Evolutionary conservation across 805 yeast genomes (phyloP).

Genomic region (Candida morakotiae): DNA sequence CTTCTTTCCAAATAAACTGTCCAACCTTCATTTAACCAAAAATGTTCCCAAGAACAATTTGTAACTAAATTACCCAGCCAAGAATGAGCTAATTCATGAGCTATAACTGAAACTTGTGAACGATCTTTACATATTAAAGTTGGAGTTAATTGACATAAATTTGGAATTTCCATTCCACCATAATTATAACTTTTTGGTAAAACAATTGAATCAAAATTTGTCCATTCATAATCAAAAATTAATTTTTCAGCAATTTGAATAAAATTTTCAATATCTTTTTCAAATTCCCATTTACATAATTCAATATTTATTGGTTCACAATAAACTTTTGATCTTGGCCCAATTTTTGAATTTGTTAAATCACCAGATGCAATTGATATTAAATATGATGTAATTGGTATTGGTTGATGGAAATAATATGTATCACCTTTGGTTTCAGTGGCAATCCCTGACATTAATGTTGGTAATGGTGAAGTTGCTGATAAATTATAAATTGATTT

Average conservation of each 20-base stretch:
- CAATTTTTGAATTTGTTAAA: slow-evolving; percentile 60
- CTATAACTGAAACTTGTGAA: slow-evolving; percentile 83
- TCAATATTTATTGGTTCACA: slow-evolving; percentile 68
- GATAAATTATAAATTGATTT: slow-evolving; percentile 61
- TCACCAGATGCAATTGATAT: slow-evolving; percentile 86
- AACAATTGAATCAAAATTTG: slow-evolving; percentile 72
- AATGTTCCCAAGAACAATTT: slow-evolving; percentile 88
- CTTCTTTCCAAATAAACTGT: slow-evolving; percentile 88
- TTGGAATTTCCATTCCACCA: slow-evolving; percentile 96
- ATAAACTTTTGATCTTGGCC: slow-evolving; percentile 83
- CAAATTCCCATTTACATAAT: slow-evolving; percentile 75
- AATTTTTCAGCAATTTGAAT: slow-evolving; percentile 72
- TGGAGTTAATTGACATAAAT: slow-evolving; percentile 87
- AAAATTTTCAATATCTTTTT: slow-evolving; percentile 76
- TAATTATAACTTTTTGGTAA: slow-evolving; percentile 78
- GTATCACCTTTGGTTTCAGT: slow-evolving; percentile 13
- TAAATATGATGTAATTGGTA: slow-evolving; percentile 83
- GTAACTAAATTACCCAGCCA: slow-evolving; percentile 93
- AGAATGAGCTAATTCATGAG: slow-evolving; percentile 90
- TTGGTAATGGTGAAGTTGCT: slow-evolving; percentile 62
- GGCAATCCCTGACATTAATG: slow-evolving; percentile 69
- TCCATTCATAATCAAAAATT: slow-evolving; percentile 82
- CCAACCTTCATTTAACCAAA: slow-evolving; percentile 96
- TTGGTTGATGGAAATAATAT: slow-evolving; percentile 55
- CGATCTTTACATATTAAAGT: slow-evolving; percentile 82